Percentiles rank a stretch among this genome's conserved stretches.
Conservation (phyloP, 805 yeast species). For the Jamesozyma piceae region DNA sequence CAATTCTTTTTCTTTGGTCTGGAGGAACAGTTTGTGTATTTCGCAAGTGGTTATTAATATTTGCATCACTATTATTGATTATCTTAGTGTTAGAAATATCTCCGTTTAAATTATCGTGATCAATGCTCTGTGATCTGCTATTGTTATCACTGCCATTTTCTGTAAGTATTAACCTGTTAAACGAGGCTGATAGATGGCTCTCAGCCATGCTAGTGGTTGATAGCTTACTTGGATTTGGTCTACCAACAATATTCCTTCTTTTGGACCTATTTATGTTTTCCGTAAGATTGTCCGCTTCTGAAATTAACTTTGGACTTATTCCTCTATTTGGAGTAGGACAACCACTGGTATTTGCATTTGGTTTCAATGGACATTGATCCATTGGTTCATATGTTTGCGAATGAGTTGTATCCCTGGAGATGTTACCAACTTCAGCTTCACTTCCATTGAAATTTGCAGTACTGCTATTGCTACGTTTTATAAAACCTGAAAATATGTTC, state of each 20-base stretch:
- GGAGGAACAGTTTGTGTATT: slow-evolving; percentile 24
- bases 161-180: background rate
- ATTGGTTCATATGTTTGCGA: no score
- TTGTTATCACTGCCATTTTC: background rate
- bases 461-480: slow-evolving; percentile 1
- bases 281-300: background rate
- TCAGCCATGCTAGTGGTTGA: background rate
- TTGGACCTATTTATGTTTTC: background rate
- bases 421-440: background rate
- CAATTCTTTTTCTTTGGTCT: slow-evolving; percentile 73
- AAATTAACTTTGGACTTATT: background rate
- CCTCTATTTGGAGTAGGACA: background rate
- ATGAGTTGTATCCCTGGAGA: background rate
- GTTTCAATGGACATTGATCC: background rate
- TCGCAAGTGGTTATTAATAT: background rate
- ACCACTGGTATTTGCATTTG: background rate
- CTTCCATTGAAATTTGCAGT: background rate
- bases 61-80: background rate
- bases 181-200: background rate
- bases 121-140: background rate
- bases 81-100: background rate
- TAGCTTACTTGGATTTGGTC: background rate
- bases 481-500: background rate
- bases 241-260: slow-evolving; percentile 2
- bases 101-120: background rate